Base-by-base conservation (phyloP, 805 yeast species). In the Saccharomycopsis amapae region DNA sequence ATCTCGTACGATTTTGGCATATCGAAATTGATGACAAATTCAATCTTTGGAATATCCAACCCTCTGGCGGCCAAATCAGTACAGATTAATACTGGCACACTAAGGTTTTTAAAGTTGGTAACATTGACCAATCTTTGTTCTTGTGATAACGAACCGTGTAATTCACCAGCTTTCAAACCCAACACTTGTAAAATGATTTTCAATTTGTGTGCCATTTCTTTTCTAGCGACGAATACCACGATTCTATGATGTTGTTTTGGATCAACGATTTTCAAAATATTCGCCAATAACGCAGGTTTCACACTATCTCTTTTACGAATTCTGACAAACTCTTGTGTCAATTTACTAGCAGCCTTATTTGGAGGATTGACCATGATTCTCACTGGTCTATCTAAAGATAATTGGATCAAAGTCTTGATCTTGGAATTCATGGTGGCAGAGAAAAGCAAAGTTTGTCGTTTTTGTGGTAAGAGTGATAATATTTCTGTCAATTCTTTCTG, bases 21-120 rank as follows among this genome's bases (percentile, higher is more conserved):
- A 60, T 93, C 98, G 63, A 73, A 93, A 66, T 93, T 93, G 59
- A 93, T 76, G 39, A 93, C 99, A 49, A 83, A 79, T 62, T 89
- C 97, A 62, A 93, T 89, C 66, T 90, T 90, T 51, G 97, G 97
- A 59, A 93, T 93, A 83, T 93, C 99, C 61, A 93, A 75, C 74
- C 99, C 99, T 78, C 99, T 85, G 24, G 98, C 90, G 2, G 98
- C 98, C 63, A 93, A 75, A 74, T 93, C 99, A 1, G 99, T 93
- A 80, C 97, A 93, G 34, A 93, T 73, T 49, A 93, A 71, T 7
- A 90, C 79, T 1, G 97, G 95, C 26, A 89, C 95, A 3, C 77
- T 76, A 53, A 87, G 71, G 52, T 77, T 78, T 56, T 86, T 87
- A 69, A 93, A 93, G 49, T 80, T 83, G 9, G 79, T 83, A 38